These are phyloP conservation scores for Zymoseptoria tritici DNA, from an alignment of 2,329 filamentous ascomycete species.

Conservation along the genomic window DNA sequence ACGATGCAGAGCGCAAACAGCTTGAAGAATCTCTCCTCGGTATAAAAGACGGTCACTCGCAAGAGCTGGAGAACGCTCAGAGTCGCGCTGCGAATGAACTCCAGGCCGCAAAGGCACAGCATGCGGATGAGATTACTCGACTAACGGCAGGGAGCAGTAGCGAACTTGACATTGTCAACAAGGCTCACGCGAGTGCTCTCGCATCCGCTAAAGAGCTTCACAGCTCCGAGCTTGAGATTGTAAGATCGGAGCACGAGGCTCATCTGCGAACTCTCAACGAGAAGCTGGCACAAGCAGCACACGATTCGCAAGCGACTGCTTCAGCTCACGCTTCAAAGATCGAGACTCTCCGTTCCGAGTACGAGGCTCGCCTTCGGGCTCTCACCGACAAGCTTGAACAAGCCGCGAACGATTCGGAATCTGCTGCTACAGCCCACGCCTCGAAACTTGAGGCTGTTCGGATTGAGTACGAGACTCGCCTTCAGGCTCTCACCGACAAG, in stretches of 20 bases:
- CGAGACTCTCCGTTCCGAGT: constrained; percentile 2
- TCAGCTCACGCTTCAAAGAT: constrained; percentile 3
- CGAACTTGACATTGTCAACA: constrained; percentile 2
- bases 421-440: background rate
- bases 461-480: background rate
- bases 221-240: constrained; percentile 3
- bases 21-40: background rate
- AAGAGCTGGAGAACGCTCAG: background rate
- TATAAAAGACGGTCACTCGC: background rate
- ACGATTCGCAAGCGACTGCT: constrained; percentile 3
- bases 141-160: background rate
- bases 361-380: background rate
- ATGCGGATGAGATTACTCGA: constrained; percentile 2
- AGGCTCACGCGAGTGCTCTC: constrained; percentile 1
- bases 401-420: constrained; percentile 4
- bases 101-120: background rate
- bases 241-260: constrained; percentile 3
- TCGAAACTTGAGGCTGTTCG: background rate
- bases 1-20: constrained; percentile 2
- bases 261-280: constrained; percentile 4
- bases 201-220: constrained; percentile 1
- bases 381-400: constrained; percentile 2
- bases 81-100: constrained; percentile 1
- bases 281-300: constrained; percentile 2
- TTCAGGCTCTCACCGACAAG: constrained; percentile 1